These are phyloP conservation scores for Austroboletus niveus DNA, from an alignment of 1,284 basidiomycete species.

Conservation along the genomic window DNA sequence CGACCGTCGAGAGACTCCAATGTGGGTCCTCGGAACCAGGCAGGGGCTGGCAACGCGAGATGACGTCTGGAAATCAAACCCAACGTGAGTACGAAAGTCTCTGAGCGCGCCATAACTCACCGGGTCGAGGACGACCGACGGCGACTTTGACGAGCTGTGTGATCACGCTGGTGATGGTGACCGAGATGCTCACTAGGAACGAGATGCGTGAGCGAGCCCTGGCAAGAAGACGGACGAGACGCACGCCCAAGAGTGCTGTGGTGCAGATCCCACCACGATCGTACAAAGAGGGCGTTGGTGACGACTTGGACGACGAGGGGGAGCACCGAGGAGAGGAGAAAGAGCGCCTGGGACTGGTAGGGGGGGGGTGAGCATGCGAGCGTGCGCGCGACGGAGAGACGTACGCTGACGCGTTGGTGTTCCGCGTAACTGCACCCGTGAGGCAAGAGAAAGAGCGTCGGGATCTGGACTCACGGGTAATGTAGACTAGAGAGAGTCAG, in stretches of 20 bases:
- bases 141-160: constrained; percentile 66
- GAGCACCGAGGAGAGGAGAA: constrained; percentile 46
- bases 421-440: constrained; percentile 46
- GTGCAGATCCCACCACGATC: constrained; percentile 71
- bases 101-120: constrained; percentile 24
- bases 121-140: constrained; percentile 70
- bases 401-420: constrained; percentile 61
- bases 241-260: constrained; percentile 57
- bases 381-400: constrained; percentile 16
- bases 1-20: constrained; percentile 58
- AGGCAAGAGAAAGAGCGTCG: background rate
- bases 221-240: constrained; percentile 9
- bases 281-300: constrained; percentile 50
- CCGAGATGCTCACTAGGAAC: constrained; percentile 49
- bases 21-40: constrained; percentile 50
- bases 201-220: background rate
- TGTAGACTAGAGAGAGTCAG: constrained; percentile 25
- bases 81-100: background rate
- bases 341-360: constrained; percentile 38
- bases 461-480: constrained; percentile 38
- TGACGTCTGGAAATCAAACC: constrained; percentile 42
- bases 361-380: background rate
- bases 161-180: constrained; percentile 57
- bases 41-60: constrained; percentile 63
- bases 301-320: constrained; percentile 51